These are phyloP conservation scores for Penicillium brevicompactum DNA, from an alignment of 2,329 filamentous ascomycete species.

Conservation along the genomic window DNA sequence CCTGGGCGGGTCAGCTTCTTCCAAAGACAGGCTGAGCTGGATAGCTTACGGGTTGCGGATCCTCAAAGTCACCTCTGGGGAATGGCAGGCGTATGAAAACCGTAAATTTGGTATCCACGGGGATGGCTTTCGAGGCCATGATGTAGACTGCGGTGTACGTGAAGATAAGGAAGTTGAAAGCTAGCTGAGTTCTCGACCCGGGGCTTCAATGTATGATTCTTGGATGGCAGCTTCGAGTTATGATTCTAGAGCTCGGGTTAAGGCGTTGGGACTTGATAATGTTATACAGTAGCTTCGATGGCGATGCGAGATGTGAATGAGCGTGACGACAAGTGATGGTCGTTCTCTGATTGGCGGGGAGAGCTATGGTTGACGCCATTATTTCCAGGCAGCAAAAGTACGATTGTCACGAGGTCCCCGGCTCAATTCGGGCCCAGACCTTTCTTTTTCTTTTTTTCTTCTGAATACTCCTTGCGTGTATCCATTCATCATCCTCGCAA, in stretches of 20 bases:
- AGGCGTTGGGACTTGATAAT: no score
- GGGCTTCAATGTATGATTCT: no score
- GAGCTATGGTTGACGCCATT: no score
- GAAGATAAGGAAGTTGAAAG: conserved; percentile 4
- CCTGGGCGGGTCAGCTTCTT: conserved; percentile 52
- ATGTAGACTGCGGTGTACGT: conserved; percentile 1
- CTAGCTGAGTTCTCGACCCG: not conserved
- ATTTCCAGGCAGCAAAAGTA: no score
- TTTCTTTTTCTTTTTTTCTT: no score
- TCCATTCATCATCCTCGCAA: no score
- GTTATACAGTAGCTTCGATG: conserved; percentile 2
- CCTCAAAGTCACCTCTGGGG: conserved; percentile 80
- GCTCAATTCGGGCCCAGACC: not conserved
- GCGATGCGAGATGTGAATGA: conserved; percentile 3
- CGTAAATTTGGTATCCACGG: conserved; percentile 52
- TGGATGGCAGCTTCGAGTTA: no score
- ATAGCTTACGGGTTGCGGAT: conserved; percentile 75
- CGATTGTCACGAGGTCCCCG: not conserved
- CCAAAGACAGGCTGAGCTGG: conserved; percentile 1
- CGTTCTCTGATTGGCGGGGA: conserved; percentile 11
- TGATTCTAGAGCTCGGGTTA: no score
- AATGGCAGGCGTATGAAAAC: conserved; percentile 91
- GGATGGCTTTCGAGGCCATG: conserved; percentile 13
- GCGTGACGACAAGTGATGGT: conserved; percentile 7
- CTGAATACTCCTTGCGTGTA: no score